A percentile compares a stretch with the other conserved stretches of the same genome.
phyloP scores from a whole-genome alignment of 148 eudicot species.

The Rhododendron williamsianum region DNA sequence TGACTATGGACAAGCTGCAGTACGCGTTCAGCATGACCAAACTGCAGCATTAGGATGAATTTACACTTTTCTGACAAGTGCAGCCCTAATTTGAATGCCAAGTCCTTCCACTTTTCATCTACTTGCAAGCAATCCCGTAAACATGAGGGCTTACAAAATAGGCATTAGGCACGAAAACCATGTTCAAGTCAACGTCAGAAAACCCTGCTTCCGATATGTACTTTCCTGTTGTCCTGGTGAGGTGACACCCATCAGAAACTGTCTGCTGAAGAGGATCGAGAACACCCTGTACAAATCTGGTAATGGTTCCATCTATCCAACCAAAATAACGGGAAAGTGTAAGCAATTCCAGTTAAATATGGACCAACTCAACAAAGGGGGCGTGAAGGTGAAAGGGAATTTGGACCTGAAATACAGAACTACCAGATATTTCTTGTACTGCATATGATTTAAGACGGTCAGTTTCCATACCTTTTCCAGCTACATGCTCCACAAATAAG shows the following conservation, averaged over 20 bases:
- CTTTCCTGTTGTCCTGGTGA: constrained; percentile 62
- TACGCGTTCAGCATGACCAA: background rate
- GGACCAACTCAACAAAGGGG: background rate
- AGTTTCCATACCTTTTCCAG: constrained; percentile 53
- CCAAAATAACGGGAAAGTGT: background rate
- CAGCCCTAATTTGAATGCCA: background rate
- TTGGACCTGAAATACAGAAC: background rate
- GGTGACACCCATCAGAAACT: constrained; percentile 76
- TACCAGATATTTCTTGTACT: background rate
- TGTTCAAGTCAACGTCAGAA: constrained; percentile 39
- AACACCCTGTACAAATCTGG: constrained; percentile 46
- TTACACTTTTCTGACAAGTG: background rate
- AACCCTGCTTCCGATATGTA: constrained; percentile 72
- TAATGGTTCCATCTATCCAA: constrained; percentile 61
- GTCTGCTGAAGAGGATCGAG: constrained; percentile 76
- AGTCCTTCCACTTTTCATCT: constrained; percentile 5
- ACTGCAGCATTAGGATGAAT: background rate
- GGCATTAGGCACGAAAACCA: constrained; percentile 37
- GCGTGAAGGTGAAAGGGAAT: background rate
- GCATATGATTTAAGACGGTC: background rate
- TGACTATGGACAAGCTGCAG: background rate
- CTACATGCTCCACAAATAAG: constrained; percentile 88
- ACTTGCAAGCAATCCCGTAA: constrained; percentile 69
- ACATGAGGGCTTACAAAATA: constrained; percentile 57
- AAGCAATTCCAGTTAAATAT: background rate